phyloP scores from a whole-genome alignment of 305 asterid species.

The Fraxinus baroniana region DNA sequence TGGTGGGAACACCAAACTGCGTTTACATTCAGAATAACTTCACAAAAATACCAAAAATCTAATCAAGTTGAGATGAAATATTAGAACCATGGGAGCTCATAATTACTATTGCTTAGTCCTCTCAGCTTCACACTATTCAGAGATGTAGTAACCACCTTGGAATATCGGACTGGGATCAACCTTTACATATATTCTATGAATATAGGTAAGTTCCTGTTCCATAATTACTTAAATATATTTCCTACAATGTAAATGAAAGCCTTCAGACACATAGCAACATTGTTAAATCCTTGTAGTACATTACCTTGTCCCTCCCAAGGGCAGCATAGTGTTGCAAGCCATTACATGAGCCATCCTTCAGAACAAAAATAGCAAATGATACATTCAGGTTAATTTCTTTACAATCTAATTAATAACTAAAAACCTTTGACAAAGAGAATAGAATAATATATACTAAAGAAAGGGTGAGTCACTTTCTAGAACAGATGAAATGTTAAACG shows the following conservation, averaged over 20 bases:
- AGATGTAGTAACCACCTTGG: background rate
- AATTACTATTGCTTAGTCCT: background rate
- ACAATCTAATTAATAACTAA: conserved; percentile 17
- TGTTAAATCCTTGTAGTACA: conserved; percentile 13
- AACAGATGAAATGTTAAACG: background rate
- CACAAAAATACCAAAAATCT: conserved; percentile 15
- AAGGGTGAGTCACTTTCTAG: background rate
- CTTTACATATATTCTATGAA: background rate
- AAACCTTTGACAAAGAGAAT: background rate
- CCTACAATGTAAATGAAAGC: background rate
- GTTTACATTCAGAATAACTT: conserved; percentile 13
- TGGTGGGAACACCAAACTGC: background rate
- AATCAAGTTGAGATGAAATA: background rate
- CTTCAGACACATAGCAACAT: conserved; percentile 10
- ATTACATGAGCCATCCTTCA: conserved; percentile 95
- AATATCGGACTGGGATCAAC: background rate
- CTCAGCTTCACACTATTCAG: background rate
- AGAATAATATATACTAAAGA: background rate
- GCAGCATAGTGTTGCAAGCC: too few species aligned
- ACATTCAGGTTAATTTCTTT: conserved; percentile 26
- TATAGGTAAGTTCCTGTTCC: background rate
- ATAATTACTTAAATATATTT: background rate
- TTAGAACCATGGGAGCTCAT: background rate
- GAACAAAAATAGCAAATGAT: conserved; percentile 23
- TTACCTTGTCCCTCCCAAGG: too few species aligned